phyloP scores from a whole-genome alignment of 2,329 filamentous ascomycete species.

The Acrodontium crateriforme region DNA sequence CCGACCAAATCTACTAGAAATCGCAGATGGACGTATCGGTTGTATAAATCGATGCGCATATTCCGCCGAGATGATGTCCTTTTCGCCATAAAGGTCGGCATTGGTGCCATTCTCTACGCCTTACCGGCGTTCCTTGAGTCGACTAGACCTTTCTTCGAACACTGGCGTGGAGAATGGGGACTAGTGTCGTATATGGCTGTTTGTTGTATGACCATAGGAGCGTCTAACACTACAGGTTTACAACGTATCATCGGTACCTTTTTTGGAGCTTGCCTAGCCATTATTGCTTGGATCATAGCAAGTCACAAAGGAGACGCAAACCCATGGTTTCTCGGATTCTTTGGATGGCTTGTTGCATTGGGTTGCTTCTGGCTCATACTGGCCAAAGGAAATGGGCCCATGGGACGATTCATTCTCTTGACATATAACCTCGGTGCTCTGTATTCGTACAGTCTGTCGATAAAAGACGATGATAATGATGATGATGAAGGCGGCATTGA shows the following conservation, averaged over 20 bases:
- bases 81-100: constrained; percentile 86
- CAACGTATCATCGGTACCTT: constrained; percentile 78
- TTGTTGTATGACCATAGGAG: constrained; percentile 92
- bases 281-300: constrained; percentile 64
- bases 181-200: constrained; percentile 96
- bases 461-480: constrained; percentile 66
- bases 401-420: constrained; percentile 85
- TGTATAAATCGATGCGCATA: constrained; percentile 42
- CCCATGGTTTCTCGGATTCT: constrained; percentile 56
- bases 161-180: constrained; percentile 95
- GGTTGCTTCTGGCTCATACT: constrained; percentile 86
- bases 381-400: constrained; percentile 67
- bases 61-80: constrained; percentile 52
- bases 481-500: constrained; percentile 71
- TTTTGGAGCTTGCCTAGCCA: constrained; percentile 61
- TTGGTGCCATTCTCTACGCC: constrained; percentile 78
- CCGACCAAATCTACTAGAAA: constrained; percentile 10
- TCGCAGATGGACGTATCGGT: constrained; percentile 27
- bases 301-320: constrained; percentile 43
- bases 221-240: constrained; percentile 82
- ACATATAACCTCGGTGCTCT: constrained; percentile 93
- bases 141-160: constrained; percentile 66
- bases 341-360: constrained; percentile 68
- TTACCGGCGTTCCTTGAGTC: constrained; percentile 71
- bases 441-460: constrained; percentile 82